Conservation (phyloP, 768 basidiomycete genomes). For the Mycena vitilis region DNA sequence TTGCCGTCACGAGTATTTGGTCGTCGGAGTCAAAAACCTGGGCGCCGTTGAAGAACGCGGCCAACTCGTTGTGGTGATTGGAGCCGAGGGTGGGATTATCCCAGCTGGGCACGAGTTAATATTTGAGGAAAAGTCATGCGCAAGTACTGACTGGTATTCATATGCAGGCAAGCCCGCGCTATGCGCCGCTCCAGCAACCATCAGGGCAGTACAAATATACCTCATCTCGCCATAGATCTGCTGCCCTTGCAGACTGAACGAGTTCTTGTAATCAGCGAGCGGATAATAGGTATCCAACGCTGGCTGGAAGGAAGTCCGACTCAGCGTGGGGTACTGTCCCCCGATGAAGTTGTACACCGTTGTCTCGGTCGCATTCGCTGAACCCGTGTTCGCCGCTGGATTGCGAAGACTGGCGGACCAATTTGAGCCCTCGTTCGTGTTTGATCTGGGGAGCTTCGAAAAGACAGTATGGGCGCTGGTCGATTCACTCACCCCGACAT, state of each 20-base stretch:
- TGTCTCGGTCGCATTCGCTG: slow-evolving; percentile 49
- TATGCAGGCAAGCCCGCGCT: slow-evolving; percentile 40
- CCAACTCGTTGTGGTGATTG: slow-evolving; percentile 50
- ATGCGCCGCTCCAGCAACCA: slow-evolving; percentile 47
- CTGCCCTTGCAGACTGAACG: slow-evolving; percentile 53
- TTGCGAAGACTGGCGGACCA: slow-evolving; percentile 52
- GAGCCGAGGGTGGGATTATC: slow-evolving; percentile 55
- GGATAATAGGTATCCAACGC: slow-evolving; percentile 51
- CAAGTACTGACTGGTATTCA: slow-evolving; percentile 53
- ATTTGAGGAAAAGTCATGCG: too few relatives aligned
- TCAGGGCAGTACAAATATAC: slow-evolving; percentile 55
- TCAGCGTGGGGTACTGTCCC: slow-evolving; percentile 52
- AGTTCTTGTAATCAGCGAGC: slow-evolving; percentile 45
- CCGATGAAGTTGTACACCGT: slow-evolving; percentile 56
- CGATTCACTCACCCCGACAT: slow-evolving; percentile 49
- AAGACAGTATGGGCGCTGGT: too few relatives aligned
- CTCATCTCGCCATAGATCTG: slow-evolving; percentile 60
- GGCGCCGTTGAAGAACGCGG: slow-evolving; percentile 49
- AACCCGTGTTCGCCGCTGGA: slow-evolving; percentile 52
- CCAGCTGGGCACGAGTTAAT: slow-evolving; percentile 42
- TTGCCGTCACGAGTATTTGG: slow-evolving; percentile 47
- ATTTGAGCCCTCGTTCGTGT: slow-evolving; percentile 55
- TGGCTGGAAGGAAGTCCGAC: slow-evolving; percentile 42
- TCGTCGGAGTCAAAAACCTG: slow-evolving; percentile 42
- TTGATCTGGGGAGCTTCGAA: too few relatives aligned